Percentiles rank a stretch among this genome's conserved stretches.
Evolutionary conservation across 192 early-diverging fungal genomes (phyloP).

Genomic region (Podila epigama): DNA sequence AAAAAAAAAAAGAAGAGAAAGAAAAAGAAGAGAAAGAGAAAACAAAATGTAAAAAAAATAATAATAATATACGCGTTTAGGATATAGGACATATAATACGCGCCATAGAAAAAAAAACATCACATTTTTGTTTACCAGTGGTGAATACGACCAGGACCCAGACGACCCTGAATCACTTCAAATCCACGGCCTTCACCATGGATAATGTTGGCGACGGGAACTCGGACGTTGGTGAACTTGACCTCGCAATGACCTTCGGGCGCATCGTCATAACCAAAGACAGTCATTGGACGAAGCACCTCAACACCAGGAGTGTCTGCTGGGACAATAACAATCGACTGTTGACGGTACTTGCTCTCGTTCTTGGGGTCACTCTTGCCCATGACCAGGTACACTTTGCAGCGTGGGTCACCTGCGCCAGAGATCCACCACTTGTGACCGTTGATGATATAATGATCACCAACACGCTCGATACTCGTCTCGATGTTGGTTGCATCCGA

Average conservation of each 20-base stretch:
- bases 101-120: background rate
- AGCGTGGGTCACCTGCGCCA: conserved; percentile 94
- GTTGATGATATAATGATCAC: conserved; percentile 73
- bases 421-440: conserved; percentile 99
- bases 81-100: background rate
- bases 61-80: too few species aligned
- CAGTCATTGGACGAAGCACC: conserved; percentile 83
- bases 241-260: conserved; percentile 98
- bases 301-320: conserved; percentile 82
- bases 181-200: conserved; percentile 98
- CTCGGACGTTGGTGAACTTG: conserved; percentile 85
- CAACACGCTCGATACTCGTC: conserved; percentile 75
- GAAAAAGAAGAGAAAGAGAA: background rate
- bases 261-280: conserved; percentile 97
- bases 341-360: conserved; percentile 81
- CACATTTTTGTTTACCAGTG: conserved; percentile 68
- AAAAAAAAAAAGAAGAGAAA: too few species aligned
- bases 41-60: background rate
- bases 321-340: conserved; percentile 90
- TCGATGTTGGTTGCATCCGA: conserved; percentile 99
- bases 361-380: conserved; percentile 82
- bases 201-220: conserved; percentile 88
- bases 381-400: conserved; percentile 91
- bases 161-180: conserved; percentile 95
- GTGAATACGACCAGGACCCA: conserved; percentile 98